Base-by-base conservation (phyloP, 345 rosid species). In the Hevea brasiliensis region DNA sequence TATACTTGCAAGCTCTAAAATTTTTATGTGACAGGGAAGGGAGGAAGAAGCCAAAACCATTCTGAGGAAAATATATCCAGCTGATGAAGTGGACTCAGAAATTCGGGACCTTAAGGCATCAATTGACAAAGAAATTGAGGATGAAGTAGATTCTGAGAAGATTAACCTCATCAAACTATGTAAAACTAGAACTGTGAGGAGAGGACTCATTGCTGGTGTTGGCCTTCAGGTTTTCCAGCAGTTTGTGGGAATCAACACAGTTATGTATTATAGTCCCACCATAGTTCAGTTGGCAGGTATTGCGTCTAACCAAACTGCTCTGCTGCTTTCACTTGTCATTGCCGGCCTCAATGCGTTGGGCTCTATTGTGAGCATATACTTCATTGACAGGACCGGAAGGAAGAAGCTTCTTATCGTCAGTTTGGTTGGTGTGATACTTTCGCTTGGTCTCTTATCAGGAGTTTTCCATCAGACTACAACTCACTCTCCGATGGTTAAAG, bases 201-300 rank as follows among this genome's bases (percentile, higher is more conserved):
- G 96, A 73, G 98, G 96, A 47, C 89, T 91, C 17, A 47, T 77
- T 41, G 98, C 97, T 9, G 98, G 98, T 37, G 90, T 94, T 65
- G 94, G 92, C 44, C 89, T 94, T 72, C 92, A 87, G 81, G 86
- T 91, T 74, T 89, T 85, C 84, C 98, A 91, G 75, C 98, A 94
- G 67, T 91, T 90, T 72, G 96, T 91, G 26, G 98, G 97, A 61
- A 93, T 91, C 70, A 93, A 93, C 77, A 91, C 98, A 0, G 94
- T 91, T 68, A 91, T 93, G 98, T 93, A 93, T 55, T 93, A 91
- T 81, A 89, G 97, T 76, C 94, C 98, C 23, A 85, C 96, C 29
- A 91, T 93, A 56, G 59, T 91, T 72, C 98, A 94, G 76, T 71
- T 89, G 0, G 97, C 98, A 5, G 97, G 98, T 69, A 83, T 83